Percentiles rank a stretch among this genome's conserved stretches.
Evolutionary conservation across 148 eudicot genomes (phyloP).

Genomic region (Silene uniflora): DNA sequence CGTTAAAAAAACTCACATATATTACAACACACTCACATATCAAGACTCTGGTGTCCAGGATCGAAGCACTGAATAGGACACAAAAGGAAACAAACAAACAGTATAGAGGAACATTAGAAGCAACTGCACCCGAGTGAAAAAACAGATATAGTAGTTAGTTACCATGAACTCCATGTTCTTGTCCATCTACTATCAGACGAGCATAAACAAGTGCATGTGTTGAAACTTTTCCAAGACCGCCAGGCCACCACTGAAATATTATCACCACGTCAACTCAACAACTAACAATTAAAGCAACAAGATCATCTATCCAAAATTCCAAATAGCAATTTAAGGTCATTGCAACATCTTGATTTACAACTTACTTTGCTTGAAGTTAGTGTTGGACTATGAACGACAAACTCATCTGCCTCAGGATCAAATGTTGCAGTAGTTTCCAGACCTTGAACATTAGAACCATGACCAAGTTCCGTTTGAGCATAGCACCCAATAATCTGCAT

Average conservation of each 20-base stretch:
- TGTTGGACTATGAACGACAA: constrained; percentile 87
- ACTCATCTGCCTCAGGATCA: constrained; percentile 85
- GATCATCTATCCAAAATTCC: too few species aligned
- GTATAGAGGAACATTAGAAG: too few species aligned
- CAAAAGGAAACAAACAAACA: neutral
- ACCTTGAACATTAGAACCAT: constrained; percentile 99
- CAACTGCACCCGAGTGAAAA: neutral
- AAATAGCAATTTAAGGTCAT: too few species aligned
- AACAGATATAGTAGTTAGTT: constrained; percentile 1
- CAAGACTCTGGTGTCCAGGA: too few species aligned
- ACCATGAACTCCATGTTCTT: constrained; percentile 91
- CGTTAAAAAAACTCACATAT: neutral
- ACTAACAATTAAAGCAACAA: neutral
- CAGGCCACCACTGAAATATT: constrained; percentile 94
- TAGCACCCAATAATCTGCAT: constrained; percentile 98
- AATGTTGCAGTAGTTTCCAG: constrained; percentile 99
- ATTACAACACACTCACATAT: neutral
- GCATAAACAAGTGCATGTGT: constrained; percentile 91
- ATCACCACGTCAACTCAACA: neutral
- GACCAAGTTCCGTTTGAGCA: constrained; percentile 99
- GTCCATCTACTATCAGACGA: constrained; percentile 65
- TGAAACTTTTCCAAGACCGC: constrained; percentile 89
- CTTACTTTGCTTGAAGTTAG: constrained; percentile 93
- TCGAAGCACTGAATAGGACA: neutral
- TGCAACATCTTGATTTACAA: neutral